Conservation (phyloP, 192 early-diverging fungal genomes). For the Entophlyctis helioformis region DNA sequence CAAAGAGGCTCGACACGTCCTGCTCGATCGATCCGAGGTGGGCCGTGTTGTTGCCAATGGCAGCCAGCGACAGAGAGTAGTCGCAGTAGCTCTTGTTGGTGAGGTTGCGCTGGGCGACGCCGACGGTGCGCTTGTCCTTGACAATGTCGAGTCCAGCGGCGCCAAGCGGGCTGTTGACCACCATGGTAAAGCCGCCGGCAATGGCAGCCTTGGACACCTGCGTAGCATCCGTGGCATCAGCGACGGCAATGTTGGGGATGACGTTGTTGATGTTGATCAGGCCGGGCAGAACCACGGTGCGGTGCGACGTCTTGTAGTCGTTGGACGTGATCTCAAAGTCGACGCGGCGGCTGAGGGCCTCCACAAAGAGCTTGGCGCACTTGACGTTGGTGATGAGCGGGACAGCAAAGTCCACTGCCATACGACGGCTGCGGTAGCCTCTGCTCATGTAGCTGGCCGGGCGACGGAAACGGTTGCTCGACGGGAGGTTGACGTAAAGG, state of each 20-base stretch:
- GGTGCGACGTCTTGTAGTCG: conserved; percentile 87
- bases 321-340: conserved; percentile 66
- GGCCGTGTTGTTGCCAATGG: conserved; percentile 49
- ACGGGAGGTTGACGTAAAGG: conserved; percentile 97
- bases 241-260: conserved; percentile 36
- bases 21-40: conserved; percentile 30
- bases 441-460: conserved; percentile 89
- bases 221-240: conserved; percentile 41
- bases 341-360: conserved; percentile 74
- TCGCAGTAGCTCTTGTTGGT: conserved; percentile 49
- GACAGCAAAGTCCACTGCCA: conserved; percentile 95
- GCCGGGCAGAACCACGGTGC: conserved; percentile 72
- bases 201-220: conserved; percentile 60
- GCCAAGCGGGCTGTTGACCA: conserved; percentile 50
- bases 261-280: conserved; percentile 71
- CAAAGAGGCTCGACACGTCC: conserved; percentile 33
- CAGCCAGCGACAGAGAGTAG: conserved; percentile 55
- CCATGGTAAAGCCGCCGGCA: conserved; percentile 74
- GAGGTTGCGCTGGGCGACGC: conserved; percentile 32
- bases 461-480: conserved; percentile 91
- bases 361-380: conserved; percentile 96
- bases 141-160: conserved; percentile 36
- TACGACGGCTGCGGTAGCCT: conserved; percentile 88
- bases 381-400: conserved; percentile 99
- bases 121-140: conserved; percentile 44